Conservation (phyloP, 768 basidiomycete species). For the Agaricus bisporus region DNA sequence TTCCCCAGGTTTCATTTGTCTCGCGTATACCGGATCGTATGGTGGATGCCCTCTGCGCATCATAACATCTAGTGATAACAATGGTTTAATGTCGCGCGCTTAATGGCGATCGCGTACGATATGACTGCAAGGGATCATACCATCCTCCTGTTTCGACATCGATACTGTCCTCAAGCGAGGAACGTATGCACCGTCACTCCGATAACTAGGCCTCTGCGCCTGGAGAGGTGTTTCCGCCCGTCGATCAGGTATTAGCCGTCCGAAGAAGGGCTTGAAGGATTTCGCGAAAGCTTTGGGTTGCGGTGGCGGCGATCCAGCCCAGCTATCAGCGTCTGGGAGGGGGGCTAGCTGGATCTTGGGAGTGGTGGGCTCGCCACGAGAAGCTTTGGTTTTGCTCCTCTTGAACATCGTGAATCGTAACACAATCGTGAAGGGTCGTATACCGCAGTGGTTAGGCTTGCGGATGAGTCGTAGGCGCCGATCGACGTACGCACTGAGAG, state of each 20-base stretch:
- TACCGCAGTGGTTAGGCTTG: slow-evolving; percentile 1
- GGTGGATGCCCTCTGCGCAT: neutral
- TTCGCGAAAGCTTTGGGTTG: slow-evolving; percentile 1
- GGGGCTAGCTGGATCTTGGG: slow-evolving; percentile 10
- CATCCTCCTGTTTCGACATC: slow-evolving; percentile 10
- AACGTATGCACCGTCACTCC: slow-evolving; percentile 2
- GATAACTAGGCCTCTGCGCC: neutral
- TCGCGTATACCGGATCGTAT: neutral
- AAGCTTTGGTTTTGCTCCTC: slow-evolving; percentile 8
- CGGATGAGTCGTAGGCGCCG: slow-evolving; percentile 3
- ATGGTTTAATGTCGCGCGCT: neutral
- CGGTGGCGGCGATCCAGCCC: neutral
- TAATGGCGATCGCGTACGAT: too few species aligned
- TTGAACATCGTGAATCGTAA: slow-evolving; percentile 13
- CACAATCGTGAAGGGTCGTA: slow-evolving; percentile 7
- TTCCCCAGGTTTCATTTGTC: neutral
- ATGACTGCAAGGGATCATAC: neutral
- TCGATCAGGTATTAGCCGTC: slow-evolving; percentile 5
- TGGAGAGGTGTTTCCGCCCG: slow-evolving; percentile 6
- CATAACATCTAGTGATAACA: neutral
- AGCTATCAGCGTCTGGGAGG: slow-evolving; percentile 6
- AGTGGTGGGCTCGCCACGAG: slow-evolving; percentile 11
- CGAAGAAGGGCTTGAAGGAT: slow-evolving; percentile 9
- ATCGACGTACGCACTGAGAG: slow-evolving; percentile 7
- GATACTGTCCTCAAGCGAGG: slow-evolving; percentile 5